Evolutionary conservation across 2,329 filamentous ascomycete species (phyloP), one percentile per base, ranked within the genome.

Genomic region (Colletotrichum sp.): DNA sequence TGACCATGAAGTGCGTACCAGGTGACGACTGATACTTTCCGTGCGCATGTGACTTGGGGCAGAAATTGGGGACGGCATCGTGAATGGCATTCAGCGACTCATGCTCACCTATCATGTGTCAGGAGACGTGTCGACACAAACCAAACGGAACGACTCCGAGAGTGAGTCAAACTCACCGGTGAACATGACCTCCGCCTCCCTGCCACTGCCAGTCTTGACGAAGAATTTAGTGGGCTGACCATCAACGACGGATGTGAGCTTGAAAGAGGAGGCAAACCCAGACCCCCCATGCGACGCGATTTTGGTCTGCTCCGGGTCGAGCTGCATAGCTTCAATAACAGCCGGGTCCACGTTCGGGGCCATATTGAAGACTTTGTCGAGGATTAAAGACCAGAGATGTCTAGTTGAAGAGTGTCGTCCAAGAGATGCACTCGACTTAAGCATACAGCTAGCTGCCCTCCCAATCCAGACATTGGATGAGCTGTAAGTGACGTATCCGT

Each of bases 31-130:
- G 87, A 32, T 90, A 87, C 3, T 88, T 81, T 2, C 96, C 96
- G 82, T 95, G 92, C 39, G 94, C 95, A 82, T 95, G 89, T 1
- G 95, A 93, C 63, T 89, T 88, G 0, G 96, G 96, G 81, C 95
- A 96, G 69, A 98, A 90, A 36, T 90, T 90, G 2, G 95, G 94
- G 0, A 97, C 93, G 16, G 88, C 88, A 62, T 87, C 81, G 82
- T 95, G 90, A 79, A 99, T 95, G 70, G 95, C 95, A 81, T 96
- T 96, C 71, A 98, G 91, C 4, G 95, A 98, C 66, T 91, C 91
- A 82, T 95, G 93, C 85, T 98, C 96, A 76, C 96, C 95, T 91
- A 80, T 79, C 78, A 85, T 83, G 85, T 70, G 2, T 83, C 84
- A 65, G 63, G 36, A 32, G 52, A 36, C 18, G 24, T 55, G 44